Evolutionary conservation across 148 eudicot genomes (phyloP).

Genomic region (Drosera capensis): DNA sequence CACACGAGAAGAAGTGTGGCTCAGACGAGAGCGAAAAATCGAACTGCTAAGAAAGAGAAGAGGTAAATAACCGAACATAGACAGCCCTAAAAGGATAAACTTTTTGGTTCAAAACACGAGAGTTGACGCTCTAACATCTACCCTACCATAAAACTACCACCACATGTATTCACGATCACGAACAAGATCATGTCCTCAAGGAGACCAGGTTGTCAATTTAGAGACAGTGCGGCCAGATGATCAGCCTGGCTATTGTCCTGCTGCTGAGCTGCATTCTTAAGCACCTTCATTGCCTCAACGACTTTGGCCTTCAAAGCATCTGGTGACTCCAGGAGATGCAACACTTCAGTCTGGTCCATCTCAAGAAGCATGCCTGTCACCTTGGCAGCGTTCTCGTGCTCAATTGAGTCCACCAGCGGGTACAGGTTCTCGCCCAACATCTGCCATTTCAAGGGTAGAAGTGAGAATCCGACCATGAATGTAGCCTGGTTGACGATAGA

Average conservation of each 20-base stretch:
- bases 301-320: slow-evolving; percentile 83
- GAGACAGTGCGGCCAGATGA: slow-evolving; percentile 56
- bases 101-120: too few species aligned
- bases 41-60: too few species aligned
- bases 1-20: too few species aligned
- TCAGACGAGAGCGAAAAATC: too few species aligned
- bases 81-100: too few species aligned
- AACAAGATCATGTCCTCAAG: not conserved
- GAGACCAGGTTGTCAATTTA: slow-evolving; percentile 34
- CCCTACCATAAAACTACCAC: too few species aligned
- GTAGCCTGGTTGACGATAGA: not conserved
- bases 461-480: too few species aligned
- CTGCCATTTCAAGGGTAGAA: slow-evolving; percentile 14
- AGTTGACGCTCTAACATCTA: too few species aligned
- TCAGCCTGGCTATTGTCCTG: slow-evolving; percentile 30
- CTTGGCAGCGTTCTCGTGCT: slow-evolving; percentile 80
- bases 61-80: too few species aligned
- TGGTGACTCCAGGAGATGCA: slow-evolving; percentile 75
- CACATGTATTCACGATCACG: too few species aligned
- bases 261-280: slow-evolving; percentile 60
- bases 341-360: slow-evolving; percentile 74
- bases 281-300: slow-evolving; percentile 74
- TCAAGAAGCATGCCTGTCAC: slow-evolving; percentile 89
- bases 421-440: slow-evolving; percentile 78
- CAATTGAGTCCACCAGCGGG: slow-evolving; percentile 72